Evolutionary conservation across 768 basidiomycete genomes (phyloP).

Genomic region (Termitomyces titanicus): DNA sequence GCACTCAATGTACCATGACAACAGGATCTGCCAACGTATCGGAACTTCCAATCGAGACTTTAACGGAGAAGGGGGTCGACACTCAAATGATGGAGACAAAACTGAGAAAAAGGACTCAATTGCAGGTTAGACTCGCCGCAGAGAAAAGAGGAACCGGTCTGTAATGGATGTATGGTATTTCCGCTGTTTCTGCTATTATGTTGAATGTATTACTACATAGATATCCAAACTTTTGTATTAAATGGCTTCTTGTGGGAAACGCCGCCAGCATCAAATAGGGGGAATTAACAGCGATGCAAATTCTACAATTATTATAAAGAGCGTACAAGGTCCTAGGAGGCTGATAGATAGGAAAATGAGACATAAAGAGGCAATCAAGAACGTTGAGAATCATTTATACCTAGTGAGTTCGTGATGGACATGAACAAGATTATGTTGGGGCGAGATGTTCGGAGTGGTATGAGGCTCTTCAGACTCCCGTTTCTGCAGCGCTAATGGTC

Average conservation of each 20-base stretch:
- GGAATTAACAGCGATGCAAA: background rate
- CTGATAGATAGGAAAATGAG: conserved; percentile 1
- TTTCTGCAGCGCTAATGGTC: conserved; percentile 17
- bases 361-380: conserved; percentile 5
- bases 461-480: conserved; percentile 11
- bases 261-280: background rate
- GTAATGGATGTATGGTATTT: background rate
- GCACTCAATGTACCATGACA: conserved; percentile 13
- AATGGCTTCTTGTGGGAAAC: background rate
- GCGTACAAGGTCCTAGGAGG: background rate
- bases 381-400: conserved; percentile 9
- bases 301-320: conserved; percentile 7
- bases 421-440: conserved; percentile 9
- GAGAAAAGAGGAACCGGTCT: conserved; percentile 27
- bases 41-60: conserved; percentile 16
- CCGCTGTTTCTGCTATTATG: background rate
- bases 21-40: background rate
- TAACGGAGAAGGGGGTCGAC: conserved; percentile 12
- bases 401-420: conserved; percentile 14
- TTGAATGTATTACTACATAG: too few species aligned
- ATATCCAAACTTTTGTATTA: too few species aligned
- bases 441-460: background rate
- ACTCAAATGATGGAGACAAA: conserved; percentile 34
- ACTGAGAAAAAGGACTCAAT: conserved; percentile 44
- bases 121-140: conserved; percentile 45